Conservation (phyloP, 2,329 filamentous ascomycete species). For the Aspergillus unguis region DNA sequence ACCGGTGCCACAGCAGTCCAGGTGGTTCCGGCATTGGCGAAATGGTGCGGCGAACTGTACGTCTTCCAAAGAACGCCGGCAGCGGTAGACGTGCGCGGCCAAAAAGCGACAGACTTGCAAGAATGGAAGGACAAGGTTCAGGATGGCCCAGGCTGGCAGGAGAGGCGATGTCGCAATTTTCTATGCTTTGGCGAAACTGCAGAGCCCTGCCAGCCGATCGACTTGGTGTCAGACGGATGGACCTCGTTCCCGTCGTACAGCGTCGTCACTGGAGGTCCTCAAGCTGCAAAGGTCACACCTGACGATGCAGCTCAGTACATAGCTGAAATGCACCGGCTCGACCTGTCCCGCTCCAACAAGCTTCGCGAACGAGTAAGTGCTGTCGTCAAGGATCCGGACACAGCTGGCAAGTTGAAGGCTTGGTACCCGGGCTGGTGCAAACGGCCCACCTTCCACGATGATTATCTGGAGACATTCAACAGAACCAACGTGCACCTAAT, state of each 20-base stretch:
- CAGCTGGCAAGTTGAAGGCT: background rate
- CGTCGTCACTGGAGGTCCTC: background rate
- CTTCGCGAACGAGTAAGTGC: background rate
- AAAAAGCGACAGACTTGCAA: background rate
- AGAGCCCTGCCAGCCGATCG: background rate
- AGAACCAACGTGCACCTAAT: background rate
- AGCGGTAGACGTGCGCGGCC: background rate
- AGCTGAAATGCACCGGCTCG: background rate
- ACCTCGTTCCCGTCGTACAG: background rate
- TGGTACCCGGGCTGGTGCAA: background rate
- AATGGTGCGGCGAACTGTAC: background rate
- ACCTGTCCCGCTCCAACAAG: background rate
- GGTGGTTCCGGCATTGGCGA: background rate
- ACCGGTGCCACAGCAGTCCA: background rate
- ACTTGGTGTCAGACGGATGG: background rate
- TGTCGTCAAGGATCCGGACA: background rate
- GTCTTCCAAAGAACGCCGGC: background rate
- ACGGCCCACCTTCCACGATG: background rate
- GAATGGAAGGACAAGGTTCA: background rate
- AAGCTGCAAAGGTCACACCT: background rate
- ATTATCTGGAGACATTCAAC: background rate
- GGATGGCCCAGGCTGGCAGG: background rate
- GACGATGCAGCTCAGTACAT: background rate
- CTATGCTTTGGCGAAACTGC: background rate
- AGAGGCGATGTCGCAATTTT: background rate